Conservation (phyloP, 1,139 yeast species). For the Zygosaccharomyces pseudobailii region DNA sequence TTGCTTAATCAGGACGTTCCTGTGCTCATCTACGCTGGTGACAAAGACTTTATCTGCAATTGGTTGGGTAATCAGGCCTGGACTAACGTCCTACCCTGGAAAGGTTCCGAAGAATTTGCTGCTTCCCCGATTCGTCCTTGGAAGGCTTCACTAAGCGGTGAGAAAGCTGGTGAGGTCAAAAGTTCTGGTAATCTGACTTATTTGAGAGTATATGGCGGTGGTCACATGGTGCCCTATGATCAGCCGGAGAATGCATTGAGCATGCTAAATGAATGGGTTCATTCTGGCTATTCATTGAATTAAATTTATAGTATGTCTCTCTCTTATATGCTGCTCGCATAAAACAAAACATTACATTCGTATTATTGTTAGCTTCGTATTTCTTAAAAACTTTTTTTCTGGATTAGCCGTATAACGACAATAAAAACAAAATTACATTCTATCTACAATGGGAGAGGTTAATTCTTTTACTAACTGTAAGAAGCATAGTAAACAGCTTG, state of each 20-base stretch:
- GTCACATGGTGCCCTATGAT: conserved; percentile 78
- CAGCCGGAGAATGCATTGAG: conserved; percentile 71
- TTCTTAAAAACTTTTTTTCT: background rate
- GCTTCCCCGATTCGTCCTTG: conserved; percentile 40
- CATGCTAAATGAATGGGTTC: conserved; percentile 76
- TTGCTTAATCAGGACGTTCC: conserved; percentile 58
- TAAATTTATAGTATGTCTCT: background rate
- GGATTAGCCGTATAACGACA: too few relatives aligned
- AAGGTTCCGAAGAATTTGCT: conserved; percentile 49
- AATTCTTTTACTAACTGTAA: too few relatives aligned
- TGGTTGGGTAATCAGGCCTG: conserved; percentile 88
- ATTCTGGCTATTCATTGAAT: conserved; percentile 41
- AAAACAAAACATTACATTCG: too few relatives aligned
- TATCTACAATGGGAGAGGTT: too few relatives aligned
- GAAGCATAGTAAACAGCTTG: too few relatives aligned
- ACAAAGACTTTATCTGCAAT: conserved; percentile 80
- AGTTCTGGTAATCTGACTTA: conserved; percentile 52
- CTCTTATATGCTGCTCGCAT: background rate
- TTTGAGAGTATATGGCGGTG: conserved; percentile 60
- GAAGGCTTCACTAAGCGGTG: conserved; percentile 37
- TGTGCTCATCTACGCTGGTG: conserved; percentile 77
- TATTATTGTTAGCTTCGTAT: background rate
- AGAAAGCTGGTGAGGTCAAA: conserved; percentile 56
- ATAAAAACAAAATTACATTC: too few relatives aligned
- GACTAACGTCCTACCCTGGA: conserved; percentile 67